Evolutionary conservation across 495 filamentous ascomycete species (phyloP).

Genomic region (Recurvomyces mirabilis): DNA sequence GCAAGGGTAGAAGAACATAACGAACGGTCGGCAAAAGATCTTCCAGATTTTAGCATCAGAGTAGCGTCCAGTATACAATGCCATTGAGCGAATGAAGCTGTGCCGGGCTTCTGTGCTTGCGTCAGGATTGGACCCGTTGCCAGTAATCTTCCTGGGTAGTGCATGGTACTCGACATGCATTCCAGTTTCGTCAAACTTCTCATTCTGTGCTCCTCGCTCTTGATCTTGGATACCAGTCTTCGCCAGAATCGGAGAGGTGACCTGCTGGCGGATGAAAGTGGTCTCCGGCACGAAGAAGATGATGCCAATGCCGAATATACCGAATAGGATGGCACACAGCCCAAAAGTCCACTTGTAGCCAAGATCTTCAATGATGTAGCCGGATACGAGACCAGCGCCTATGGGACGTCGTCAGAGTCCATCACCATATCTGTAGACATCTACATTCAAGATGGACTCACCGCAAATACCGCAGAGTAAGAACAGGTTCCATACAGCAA

Average conservation of each 20-base stretch:
- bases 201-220: slow-evolving; percentile 23
- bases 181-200: slow-evolving; percentile 18
- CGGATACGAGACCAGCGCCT: slow-evolving; percentile 26
- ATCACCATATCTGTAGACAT: too few relatives aligned
- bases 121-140: slow-evolving; percentile 7
- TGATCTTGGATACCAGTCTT: slow-evolving; percentile 20
- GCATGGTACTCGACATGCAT: slow-evolving; percentile 9
- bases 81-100: slow-evolving; percentile 24
- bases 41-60: slow-evolving; percentile 39
- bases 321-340: slow-evolving; percentile 44
- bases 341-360: slow-evolving; percentile 31
- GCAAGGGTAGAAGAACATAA: slow-evolving; percentile 43
- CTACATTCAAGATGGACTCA: too few relatives aligned
- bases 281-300: slow-evolving; percentile 45
- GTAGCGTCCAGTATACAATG: slow-evolving; percentile 33
- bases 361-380: slow-evolving; percentile 35
- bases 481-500: slow-evolving; percentile 55
- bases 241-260: slow-evolving; percentile 17
- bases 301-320: slow-evolving; percentile 36
- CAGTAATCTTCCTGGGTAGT: slow-evolving; percentile 6
- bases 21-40: slow-evolving; percentile 38
- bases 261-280: slow-evolving; percentile 34
- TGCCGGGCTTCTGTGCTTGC: slow-evolving; percentile 15
- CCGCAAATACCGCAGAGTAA: slow-evolving; percentile 36
- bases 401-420: too few relatives aligned